Evolutionary conservation across 108 stramenopile genomes (phyloP), one percentile per base, ranked within the genome.

Genomic region (Craspedostauros australis): DNA sequence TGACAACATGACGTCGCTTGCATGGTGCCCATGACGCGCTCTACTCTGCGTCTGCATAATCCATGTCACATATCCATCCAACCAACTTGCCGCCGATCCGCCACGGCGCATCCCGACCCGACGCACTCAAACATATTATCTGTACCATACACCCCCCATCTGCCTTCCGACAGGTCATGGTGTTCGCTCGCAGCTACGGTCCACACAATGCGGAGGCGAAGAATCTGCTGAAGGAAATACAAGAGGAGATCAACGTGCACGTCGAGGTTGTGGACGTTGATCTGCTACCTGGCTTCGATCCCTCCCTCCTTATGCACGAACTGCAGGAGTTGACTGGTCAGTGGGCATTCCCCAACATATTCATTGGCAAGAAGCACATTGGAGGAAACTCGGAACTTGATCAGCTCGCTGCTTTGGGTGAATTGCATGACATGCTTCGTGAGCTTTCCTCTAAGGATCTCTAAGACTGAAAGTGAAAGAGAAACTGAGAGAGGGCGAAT

Each of bases 141-240:
- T n/a, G n/a, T n/a, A n/a, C n/a, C n/a, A n/a, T n/a, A n/a, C n/a
- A n/a, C n/a, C n/a, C n/a, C n/a, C n/a, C n/a, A n/a, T n/a, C n/a
- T n/a, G n/a, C n/a, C n/a, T n/a, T n/a, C 20, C 1, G 21, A n/a
- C 29, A 64, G 64, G 64, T 64, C 1, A 64, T 64, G 54, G 64
- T 64, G 9, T 64, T 64, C 40, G 64, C 64, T 49, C 46, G 64
- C 31, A 64, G 64, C 39, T 64, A 64, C 21, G 64, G 64, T 18
- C 44, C 54, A 23, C 54, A 55, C 14, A 64, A 56, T 31, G 47
- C 26, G 16, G 54, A 56, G 39, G 42, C 64, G 22, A 64, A 64
- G 30, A 20, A 42, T 0, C 39, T 64, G 2, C 34, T 64, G 21
- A 28, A 24, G 33, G 18, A 38, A 29, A 3, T 64, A 14, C 50